These are phyloP conservation scores for Exophiala sp. DNA, from an alignment of 2,329 filamentous ascomycete species.

Conservation along the genomic window DNA sequence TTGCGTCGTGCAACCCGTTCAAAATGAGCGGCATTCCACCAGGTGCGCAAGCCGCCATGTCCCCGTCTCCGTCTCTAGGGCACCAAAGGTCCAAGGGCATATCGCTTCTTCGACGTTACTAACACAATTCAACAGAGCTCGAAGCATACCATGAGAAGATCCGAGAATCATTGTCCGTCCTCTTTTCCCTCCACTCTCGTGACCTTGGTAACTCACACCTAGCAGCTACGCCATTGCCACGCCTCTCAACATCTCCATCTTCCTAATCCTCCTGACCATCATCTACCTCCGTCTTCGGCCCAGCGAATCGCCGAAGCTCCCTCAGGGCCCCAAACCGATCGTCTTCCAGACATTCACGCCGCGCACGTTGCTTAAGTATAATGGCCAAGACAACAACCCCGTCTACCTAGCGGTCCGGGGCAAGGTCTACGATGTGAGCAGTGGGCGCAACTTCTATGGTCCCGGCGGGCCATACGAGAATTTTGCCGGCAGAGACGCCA, in stretches of 20 bases:
- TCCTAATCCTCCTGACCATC: constrained; percentile 52
- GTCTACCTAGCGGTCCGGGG: constrained; percentile 91
- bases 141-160: constrained; percentile 8
- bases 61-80: not conserved
- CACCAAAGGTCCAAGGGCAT: too few species aligned
- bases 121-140: constrained; percentile 1
- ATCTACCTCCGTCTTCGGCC: constrained; percentile 56
- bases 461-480: constrained; percentile 93
- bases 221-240: constrained; percentile 18
- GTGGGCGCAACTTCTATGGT: constrained; percentile 89
- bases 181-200: not conserved
- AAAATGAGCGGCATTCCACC: constrained; percentile 8
- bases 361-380: constrained; percentile 77
- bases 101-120: too few species aligned
- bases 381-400: constrained; percentile 65
- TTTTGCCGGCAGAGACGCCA: constrained; percentile 90
- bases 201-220: too few species aligned
- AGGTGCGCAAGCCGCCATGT: not conserved
- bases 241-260: constrained; percentile 50
- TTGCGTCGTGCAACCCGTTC: too few species aligned
- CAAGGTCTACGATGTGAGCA: constrained; percentile 80
- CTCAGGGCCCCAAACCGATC: constrained; percentile 56
- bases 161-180: constrained; percentile 4
- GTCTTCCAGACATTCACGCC: constrained; percentile 83
- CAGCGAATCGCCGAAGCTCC: constrained; percentile 46